Conservation (phyloP, 805 yeast genomes). For the Yamadazyma phyllophila region DNA sequence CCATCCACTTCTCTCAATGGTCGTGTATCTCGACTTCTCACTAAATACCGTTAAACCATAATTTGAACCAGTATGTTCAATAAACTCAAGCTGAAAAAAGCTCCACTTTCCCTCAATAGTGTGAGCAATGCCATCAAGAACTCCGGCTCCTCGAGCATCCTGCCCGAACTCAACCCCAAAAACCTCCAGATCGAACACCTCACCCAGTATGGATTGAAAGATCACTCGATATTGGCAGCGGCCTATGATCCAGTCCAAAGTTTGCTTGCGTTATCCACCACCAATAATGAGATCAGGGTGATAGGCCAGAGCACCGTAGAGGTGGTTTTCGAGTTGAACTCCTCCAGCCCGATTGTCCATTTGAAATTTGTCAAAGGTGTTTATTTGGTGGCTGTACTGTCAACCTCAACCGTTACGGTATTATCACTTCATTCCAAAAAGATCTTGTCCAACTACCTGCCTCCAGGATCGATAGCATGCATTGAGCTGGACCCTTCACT, state of each 20-base stretch:
- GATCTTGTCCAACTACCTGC: constrained; percentile 56
- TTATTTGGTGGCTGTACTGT: constrained; percentile 68
- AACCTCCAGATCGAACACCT: constrained; percentile 25
- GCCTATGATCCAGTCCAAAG: constrained; percentile 91
- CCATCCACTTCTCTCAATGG: too few relatives aligned
- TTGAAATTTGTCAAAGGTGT: constrained; percentile 75
- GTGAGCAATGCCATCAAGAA: constrained; percentile 42
- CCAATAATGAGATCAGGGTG: constrained; percentile 65
- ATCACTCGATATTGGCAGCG: constrained; percentile 61
- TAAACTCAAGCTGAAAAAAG: constrained; percentile 38
- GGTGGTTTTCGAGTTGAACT: constrained; percentile 55
- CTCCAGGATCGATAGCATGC: constrained; percentile 66
- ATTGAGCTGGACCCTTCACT: constrained; percentile 80
- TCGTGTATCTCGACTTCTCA: background rate
- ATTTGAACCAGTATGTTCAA: constrained; percentile 26
- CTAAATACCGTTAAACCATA: background rate
- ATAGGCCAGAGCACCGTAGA: constrained; percentile 84
- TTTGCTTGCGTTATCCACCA: constrained; percentile 77
- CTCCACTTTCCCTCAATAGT: constrained; percentile 40
- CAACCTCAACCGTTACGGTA: constrained; percentile 58
- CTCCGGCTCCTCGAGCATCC: constrained; percentile 26
- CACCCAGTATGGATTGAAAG: constrained; percentile 38
- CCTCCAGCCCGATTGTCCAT: constrained; percentile 49
- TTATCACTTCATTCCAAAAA: constrained; percentile 66
- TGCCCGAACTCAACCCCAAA: constrained; percentile 36